Evolutionary conservation across 768 basidiomycete genomes (phyloP).

Genomic region (Mycena belliarum): DNA sequence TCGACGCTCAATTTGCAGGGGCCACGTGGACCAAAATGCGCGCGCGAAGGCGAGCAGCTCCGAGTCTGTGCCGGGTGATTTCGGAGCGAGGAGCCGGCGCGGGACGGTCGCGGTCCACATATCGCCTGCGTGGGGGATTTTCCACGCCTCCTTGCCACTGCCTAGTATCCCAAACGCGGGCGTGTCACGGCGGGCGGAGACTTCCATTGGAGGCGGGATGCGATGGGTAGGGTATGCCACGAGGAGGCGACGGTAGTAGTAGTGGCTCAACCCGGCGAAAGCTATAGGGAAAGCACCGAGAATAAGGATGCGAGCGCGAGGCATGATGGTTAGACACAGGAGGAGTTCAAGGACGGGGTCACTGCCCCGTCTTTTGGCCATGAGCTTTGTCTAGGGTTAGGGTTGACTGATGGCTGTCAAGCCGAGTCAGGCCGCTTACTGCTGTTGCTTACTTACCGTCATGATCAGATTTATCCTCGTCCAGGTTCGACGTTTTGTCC

Average conservation of each 20-base stretch:
- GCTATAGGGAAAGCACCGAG: not conserved
- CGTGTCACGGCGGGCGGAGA: slow-evolving; percentile 6
- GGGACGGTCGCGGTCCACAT: slow-evolving; percentile 8
- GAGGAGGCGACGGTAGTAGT: slow-evolving; percentile 1
- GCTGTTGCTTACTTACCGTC: too few relatives aligned
- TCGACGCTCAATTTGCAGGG: not conserved
- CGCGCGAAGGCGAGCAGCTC: slow-evolving; percentile 1
- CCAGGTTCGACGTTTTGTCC: slow-evolving; percentile 55
- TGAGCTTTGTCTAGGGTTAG: too few relatives aligned
- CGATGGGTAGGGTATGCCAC: slow-evolving; percentile 4
- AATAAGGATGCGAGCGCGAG: not conserved
- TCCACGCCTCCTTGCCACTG: not conserved
- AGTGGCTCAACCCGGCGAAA: not conserved
- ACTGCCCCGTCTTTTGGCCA: too few relatives aligned
- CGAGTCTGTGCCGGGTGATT: not conserved
- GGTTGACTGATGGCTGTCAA: too few relatives aligned
- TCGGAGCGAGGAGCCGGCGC: not conserved
- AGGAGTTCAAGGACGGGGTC: too few relatives aligned
- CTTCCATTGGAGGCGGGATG: not conserved
- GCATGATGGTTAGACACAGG: not conserved
- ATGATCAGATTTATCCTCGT: slow-evolving; percentile 99
- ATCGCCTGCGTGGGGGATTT: slow-evolving; percentile 4
- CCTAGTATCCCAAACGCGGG: slow-evolving; percentile 7
- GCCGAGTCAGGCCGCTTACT: too few relatives aligned
- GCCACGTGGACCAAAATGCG: slow-evolving; percentile 11